A percentile compares a stretch with the other conserved stretches of the same genome.
phyloP scores from a whole-genome alignment of 176 grass and related monocot genomes.

The Panicum miliaceum region DNA sequence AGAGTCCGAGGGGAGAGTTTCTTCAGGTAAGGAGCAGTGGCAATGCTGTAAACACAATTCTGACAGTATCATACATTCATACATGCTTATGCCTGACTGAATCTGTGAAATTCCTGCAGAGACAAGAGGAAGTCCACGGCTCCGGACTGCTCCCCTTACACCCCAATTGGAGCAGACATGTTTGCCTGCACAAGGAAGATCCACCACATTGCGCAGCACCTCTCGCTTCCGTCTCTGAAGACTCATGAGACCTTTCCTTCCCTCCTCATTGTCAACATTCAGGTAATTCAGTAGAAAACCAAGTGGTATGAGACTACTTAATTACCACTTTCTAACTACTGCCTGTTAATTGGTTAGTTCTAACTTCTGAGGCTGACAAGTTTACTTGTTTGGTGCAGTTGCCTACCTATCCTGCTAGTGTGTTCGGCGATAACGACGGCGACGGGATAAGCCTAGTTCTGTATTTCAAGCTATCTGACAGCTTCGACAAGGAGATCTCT shows the following conservation, averaged over 20 bases:
- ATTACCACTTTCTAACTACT: slow-evolving; percentile 1
- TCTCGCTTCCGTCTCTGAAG: slow-evolving; percentile 68
- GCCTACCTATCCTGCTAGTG: slow-evolving; percentile 75
- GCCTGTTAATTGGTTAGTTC: slow-evolving; percentile 9
- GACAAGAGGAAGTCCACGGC: slow-evolving; percentile 85
- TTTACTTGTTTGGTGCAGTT: slow-evolving; percentile 51
- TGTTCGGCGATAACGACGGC: slow-evolving; percentile 87
- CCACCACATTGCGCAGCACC: slow-evolving; percentile 86
- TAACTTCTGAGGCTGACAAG: slow-evolving; percentile 19
- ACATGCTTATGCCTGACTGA: slow-evolving; percentile 22
- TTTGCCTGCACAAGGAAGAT: slow-evolving; percentile 74
- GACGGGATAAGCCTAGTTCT: slow-evolving; percentile 82
- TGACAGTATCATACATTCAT: not conserved
- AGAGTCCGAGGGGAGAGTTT: slow-evolving; percentile 77
- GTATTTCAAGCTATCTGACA: slow-evolving; percentile 89
- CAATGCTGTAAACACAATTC: not conserved
- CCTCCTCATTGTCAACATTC: slow-evolving; percentile 89
- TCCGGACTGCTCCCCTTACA: slow-evolving; percentile 67
- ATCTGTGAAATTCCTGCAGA: slow-evolving; percentile 44
- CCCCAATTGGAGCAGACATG: slow-evolving; percentile 84
- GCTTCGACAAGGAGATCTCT: slow-evolving; percentile 83
- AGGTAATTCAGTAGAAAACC: slow-evolving; percentile 55
- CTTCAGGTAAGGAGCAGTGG: slow-evolving; percentile 63
- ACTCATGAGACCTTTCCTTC: slow-evolving; percentile 71
- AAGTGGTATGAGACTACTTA: slow-evolving; percentile 3